Conservation (phyloP, 2,329 filamentous ascomycete genomes). For the Penicillium sp. region DNA sequence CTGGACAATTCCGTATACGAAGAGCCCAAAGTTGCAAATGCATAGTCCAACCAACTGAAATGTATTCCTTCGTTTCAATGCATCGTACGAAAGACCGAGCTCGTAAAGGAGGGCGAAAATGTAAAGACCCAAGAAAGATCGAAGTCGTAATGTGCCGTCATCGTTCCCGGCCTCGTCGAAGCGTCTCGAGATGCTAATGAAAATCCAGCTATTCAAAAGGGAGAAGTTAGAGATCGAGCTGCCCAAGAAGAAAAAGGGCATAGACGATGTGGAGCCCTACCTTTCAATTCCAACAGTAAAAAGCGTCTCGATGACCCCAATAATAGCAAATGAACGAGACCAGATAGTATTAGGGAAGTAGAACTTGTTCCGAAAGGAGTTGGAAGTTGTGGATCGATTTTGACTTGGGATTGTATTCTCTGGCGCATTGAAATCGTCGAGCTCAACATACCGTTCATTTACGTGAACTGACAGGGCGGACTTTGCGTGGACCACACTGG, state of each 20-base stretch:
- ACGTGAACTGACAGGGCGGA: conserved; percentile 12
- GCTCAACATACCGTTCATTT: conserved; percentile 15
- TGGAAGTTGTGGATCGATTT: neutral
- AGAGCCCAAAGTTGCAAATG: conserved; percentile 23
- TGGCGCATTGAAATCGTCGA: conserved; percentile 12
- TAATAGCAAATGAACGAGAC: conserved; percentile 21
- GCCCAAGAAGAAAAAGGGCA: no score
- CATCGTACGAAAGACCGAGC: conserved; percentile 24
- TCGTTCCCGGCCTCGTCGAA: conserved; percentile 11
- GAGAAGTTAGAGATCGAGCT: neutral
- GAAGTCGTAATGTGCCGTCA: conserved; percentile 17
- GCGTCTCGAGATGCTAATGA: conserved; percentile 20
- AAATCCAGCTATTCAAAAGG: conserved; percentile 18
- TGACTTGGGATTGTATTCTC: conserved; percentile 1
- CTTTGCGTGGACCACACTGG: conserved; percentile 7
- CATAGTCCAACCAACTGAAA: conserved; percentile 25
- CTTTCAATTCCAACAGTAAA: conserved; percentile 25
- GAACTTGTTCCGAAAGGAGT: neutral
- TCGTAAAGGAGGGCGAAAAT: conserved; percentile 27
- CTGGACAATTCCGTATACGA: conserved; percentile 21
- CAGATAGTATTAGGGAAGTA: conserved; percentile 24
- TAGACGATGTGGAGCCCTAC: conserved; percentile 1
- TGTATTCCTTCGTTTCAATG: conserved; percentile 23
- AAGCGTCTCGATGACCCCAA: conserved; percentile 21
- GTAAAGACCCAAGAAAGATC: conserved; percentile 25